A percentile compares a stretch with the other conserved stretches of the same genome.
These are phyloP conservation scores for Chlamydomonas asymmetrica DNA, from an alignment of 139 green algal genomes.

Conservation along the genomic window DNA sequence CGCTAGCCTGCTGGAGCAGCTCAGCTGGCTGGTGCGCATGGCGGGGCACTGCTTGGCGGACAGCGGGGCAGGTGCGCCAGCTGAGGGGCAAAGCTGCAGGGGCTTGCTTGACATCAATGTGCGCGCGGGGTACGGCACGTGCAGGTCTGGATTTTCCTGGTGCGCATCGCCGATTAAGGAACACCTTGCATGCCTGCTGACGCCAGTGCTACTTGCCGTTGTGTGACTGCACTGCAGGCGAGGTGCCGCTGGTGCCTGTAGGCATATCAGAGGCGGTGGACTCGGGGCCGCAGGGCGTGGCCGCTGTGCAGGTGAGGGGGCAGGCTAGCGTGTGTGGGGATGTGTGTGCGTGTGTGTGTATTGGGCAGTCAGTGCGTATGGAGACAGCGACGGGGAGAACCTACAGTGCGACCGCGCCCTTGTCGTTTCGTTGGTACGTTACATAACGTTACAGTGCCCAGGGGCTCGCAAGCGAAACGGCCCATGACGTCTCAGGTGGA, in stretches of 20 bases:
- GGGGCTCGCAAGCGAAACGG: too few species aligned
- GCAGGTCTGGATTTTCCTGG: background rate
- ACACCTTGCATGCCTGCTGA: background rate
- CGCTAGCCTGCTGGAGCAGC: constrained; percentile 67
- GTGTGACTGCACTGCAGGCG: constrained; percentile 40
- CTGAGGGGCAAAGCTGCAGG: background rate
- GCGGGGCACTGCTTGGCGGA: constrained; percentile 78
- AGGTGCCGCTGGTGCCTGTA: constrained; percentile 77
- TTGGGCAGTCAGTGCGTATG: too few species aligned
- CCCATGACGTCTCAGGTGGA: too few species aligned
- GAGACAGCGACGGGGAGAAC: too few species aligned
- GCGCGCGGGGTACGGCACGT: background rate
- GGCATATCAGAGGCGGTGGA: constrained; percentile 32
- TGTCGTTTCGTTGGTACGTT: too few species aligned
- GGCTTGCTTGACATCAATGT: background rate
- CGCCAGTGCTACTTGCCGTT: background rate
- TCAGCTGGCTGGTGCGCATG: constrained; percentile 74
- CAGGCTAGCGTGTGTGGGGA: too few species aligned
- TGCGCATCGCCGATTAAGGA: background rate
- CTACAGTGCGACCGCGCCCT: too few species aligned
- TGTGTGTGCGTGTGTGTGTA: too few species aligned
- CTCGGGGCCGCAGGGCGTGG: background rate
- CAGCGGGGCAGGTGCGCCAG: constrained; percentile 37
- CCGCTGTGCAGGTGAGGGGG: too few species aligned
- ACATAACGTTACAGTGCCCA: too few species aligned